Evolutionary conservation across 2,329 filamentous ascomycete genomes (phyloP).

Genomic region (Chalaropsis ovoidea): DNA sequence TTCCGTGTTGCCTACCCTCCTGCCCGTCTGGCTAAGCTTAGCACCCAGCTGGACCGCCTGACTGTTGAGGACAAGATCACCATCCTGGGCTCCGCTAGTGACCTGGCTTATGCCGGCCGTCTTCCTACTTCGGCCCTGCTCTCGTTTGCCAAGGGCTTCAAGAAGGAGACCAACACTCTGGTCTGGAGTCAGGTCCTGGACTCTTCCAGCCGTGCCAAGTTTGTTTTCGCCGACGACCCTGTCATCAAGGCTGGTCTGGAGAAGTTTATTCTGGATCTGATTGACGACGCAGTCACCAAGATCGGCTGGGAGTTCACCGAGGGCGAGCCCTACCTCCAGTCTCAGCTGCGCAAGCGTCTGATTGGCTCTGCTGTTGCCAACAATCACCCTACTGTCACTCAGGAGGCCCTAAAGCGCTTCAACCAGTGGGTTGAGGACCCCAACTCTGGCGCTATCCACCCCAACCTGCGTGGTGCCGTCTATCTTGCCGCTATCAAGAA

Average conservation of each 20-base stretch:
- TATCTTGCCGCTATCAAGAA: constrained; percentile 66
- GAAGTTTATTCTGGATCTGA: constrained; percentile 67
- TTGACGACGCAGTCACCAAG: constrained; percentile 62
- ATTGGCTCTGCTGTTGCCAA: constrained; percentile 64
- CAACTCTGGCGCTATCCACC: constrained; percentile 61
- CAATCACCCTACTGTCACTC: constrained; percentile 62
- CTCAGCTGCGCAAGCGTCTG: constrained; percentile 72
- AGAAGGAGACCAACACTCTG: constrained; percentile 69
- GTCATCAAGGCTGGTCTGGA: constrained; percentile 62
- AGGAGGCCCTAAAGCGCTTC: constrained; percentile 71
- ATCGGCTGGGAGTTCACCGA: constrained; percentile 78
- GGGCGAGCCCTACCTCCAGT: constrained; percentile 69
- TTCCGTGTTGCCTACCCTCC: constrained; percentile 91
- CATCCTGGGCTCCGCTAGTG: constrained; percentile 78
- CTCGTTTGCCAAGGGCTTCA: constrained; percentile 75
- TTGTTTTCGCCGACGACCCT: constrained; percentile 72
- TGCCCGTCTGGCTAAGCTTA: constrained; percentile 69
- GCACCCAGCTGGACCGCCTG: constrained; percentile 63
- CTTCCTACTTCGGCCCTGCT: constrained; percentile 72
- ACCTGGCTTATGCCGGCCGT: constrained; percentile 78
- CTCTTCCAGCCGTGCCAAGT: constrained; percentile 65
- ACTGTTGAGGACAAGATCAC: constrained; percentile 85
- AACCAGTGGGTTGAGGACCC: constrained; percentile 62
- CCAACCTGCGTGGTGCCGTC: constrained; percentile 68
- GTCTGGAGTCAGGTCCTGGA: constrained; percentile 82